phyloP scores from a whole-genome alignment of 2,329 filamentous ascomycete genomes.

The Diaporthe helianthi region DNA sequence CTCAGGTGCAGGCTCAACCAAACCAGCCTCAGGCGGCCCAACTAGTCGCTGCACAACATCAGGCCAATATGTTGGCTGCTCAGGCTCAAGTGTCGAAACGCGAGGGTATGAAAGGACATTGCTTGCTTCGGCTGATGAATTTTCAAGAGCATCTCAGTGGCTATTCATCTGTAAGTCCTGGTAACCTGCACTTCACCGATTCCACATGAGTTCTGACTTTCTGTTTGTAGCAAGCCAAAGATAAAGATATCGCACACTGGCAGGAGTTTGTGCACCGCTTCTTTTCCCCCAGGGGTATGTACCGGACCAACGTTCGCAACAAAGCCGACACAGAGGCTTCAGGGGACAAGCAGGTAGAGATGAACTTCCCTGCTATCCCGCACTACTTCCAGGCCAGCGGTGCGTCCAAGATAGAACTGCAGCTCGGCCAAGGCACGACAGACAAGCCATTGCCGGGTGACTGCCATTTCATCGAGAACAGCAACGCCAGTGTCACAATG shows the following conservation, averaged over 20 bases:
- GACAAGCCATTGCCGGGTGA: constrained; percentile 66
- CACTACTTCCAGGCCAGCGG: constrained; percentile 91
- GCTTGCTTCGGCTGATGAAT: constrained; percentile 65
- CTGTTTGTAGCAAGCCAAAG: constrained; percentile 57
- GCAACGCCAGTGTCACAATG: constrained; percentile 82
- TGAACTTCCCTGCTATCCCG: constrained; percentile 79
- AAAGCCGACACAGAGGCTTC: constrained; percentile 29
- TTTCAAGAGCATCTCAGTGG: constrained; percentile 69
- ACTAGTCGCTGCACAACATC: constrained; percentile 44
- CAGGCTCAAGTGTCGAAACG: constrained; percentile 55
- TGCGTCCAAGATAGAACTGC: constrained; percentile 83
- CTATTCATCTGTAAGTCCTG: constrained; percentile 55
- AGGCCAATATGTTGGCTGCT: constrained; percentile 38
- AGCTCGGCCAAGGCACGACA: constrained; percentile 71
- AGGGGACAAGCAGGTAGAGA: constrained; percentile 81
- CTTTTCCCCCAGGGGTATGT: constrained; percentile 79
- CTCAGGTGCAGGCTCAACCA: constrained; percentile 48
- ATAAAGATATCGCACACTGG: constrained; percentile 77
- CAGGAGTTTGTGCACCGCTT: constrained; percentile 79
- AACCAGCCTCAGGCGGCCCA: constrained; percentile 50
- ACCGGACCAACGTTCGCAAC: constrained; percentile 55
- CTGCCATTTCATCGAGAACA: constrained; percentile 77
- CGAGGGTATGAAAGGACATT: constrained; percentile 62
- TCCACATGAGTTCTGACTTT: neutral
- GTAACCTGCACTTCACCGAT: neutral